phyloP scores from a whole-genome alignment of 2,329 filamentous ascomycete genomes.

The Fusarium secorum region DNA sequence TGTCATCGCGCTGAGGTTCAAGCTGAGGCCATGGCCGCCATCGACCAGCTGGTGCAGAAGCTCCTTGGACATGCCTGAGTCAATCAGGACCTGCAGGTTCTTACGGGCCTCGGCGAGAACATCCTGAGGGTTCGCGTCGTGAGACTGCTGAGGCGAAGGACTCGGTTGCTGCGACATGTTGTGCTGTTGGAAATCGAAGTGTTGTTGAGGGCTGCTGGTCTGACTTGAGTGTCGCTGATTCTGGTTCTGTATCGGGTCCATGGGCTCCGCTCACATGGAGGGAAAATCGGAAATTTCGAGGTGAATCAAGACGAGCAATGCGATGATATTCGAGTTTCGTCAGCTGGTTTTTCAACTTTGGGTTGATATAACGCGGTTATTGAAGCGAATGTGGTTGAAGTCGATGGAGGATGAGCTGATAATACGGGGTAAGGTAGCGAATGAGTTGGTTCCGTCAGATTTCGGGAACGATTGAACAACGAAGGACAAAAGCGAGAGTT shows the following conservation, averaged over 20 bases:
- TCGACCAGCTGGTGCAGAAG: constrained; percentile 53
- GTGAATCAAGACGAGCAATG: constrained; percentile 20
- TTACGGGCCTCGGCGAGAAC: constrained; percentile 55
- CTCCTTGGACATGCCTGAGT: constrained; percentile 55
- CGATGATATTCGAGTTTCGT: neutral
- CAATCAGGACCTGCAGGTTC: constrained; percentile 56
- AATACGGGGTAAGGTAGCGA: constrained; percentile 13
- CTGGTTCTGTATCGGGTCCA: constrained; percentile 44
- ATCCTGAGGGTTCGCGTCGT: constrained; percentile 52
- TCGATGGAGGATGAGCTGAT: constrained; percentile 26
- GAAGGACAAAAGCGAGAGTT: constrained; percentile 36
- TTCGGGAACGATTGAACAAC: constrained; percentile 24
- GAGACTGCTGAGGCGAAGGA: constrained; percentile 40
- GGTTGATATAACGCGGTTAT: constrained; percentile 5
- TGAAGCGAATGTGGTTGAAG: constrained; percentile 33
- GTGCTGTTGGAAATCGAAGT: constrained; percentile 34
- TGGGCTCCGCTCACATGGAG: constrained; percentile 39
- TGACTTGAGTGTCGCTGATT: constrained; percentile 23
- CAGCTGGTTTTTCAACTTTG: neutral
- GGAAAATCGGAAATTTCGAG: constrained; percentile 39
- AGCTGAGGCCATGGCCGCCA: constrained; percentile 47
- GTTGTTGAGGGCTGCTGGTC: constrained; percentile 42
- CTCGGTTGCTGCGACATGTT: constrained; percentile 39
- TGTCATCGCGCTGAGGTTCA: constrained; percentile 26
- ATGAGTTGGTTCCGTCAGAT: constrained; percentile 10